These are phyloP conservation scores for Cyclotella atomus DNA, from an alignment of 108 stramenopile genomes.

Conservation along the genomic window DNA sequence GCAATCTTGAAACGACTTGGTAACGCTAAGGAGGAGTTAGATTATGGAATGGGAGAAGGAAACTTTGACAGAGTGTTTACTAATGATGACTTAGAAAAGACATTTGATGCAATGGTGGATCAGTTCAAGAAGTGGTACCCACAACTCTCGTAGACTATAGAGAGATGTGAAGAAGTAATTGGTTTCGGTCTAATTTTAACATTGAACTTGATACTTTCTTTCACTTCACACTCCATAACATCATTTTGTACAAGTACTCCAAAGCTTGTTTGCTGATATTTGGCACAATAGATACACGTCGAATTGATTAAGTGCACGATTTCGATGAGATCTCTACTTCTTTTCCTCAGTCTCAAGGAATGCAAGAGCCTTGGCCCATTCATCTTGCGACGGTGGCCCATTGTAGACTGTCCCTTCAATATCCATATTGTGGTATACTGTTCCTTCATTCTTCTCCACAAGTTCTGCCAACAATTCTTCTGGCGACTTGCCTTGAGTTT, in stretches of 20 bases:
- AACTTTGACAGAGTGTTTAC: constrained; percentile 61
- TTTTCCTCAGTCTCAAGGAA: no score
- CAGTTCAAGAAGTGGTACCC: constrained; percentile 71
- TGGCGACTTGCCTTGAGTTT: constrained; percentile 86
- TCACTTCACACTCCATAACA: no score
- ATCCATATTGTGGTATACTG: constrained; percentile 73
- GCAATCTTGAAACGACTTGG: constrained; percentile 76
- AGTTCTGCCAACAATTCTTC: constrained; percentile 76
- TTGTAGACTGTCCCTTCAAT: constrained; percentile 37
- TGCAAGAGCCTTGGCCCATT: constrained; percentile 49
- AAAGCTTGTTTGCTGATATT: no score
- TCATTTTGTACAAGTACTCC: no score
- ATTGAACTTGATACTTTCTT: no score
- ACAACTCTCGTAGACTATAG: constrained; percentile 14
- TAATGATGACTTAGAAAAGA: constrained; percentile 67
- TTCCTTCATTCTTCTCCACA: constrained; percentile 64
- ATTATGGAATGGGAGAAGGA: constrained; percentile 73
- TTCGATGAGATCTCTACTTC: no score
- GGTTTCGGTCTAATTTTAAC: no score
- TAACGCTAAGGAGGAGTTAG: constrained; percentile 91
- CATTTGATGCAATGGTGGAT: constrained; percentile 66
- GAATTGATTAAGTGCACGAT: no score
- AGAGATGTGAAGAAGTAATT: no score
- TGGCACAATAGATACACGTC: no score
- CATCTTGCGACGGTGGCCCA: constrained; percentile 38